Conservation (phyloP, 2,329 filamentous ascomycete genomes). For the Pseudovirgaria hyperparasitica region DNA sequence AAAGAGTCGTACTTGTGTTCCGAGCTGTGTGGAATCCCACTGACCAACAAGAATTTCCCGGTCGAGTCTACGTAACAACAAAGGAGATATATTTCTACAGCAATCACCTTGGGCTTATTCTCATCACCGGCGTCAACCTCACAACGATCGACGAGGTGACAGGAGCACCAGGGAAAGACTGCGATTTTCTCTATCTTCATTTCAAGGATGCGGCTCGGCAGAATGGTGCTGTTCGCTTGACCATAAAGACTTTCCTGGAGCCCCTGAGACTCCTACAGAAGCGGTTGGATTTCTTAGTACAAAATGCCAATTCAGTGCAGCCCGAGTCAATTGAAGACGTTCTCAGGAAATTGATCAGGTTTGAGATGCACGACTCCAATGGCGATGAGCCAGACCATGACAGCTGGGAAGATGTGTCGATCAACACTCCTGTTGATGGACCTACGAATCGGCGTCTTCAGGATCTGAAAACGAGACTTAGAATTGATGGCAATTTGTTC, state of each 20-base stretch:
- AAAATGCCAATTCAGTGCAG: constrained; percentile 62
- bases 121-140: constrained; percentile 67
- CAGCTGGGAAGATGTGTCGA: constrained; percentile 78
- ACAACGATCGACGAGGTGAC: constrained; percentile 77
- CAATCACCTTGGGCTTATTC: constrained; percentile 79
- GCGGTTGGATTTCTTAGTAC: constrained; percentile 73
- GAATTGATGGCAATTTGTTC: constrained; percentile 50
- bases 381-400: constrained; percentile 50
- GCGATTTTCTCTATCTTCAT: constrained; percentile 85
- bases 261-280: constrained; percentile 70
- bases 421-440: constrained; percentile 44
- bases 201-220: constrained; percentile 51
- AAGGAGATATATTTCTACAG: constrained; percentile 93
- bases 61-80: constrained; percentile 77
- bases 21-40: constrained; percentile 77
- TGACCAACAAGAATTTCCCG: constrained; percentile 64
- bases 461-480: constrained; percentile 44
- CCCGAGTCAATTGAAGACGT: constrained; percentile 56
- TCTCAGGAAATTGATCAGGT: constrained; percentile 57
- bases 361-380: constrained; percentile 50
- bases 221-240: constrained; percentile 58
- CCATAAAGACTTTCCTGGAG: constrained; percentile 87
- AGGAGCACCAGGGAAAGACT: constrained; percentile 76
- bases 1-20: constrained; percentile 85
- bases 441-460: constrained; percentile 20